Evolutionary conservation across 208 protist species (phyloP), one percentile per base, ranked within the genome.

Genomic region (Acanthamoeba royreba): DNA sequence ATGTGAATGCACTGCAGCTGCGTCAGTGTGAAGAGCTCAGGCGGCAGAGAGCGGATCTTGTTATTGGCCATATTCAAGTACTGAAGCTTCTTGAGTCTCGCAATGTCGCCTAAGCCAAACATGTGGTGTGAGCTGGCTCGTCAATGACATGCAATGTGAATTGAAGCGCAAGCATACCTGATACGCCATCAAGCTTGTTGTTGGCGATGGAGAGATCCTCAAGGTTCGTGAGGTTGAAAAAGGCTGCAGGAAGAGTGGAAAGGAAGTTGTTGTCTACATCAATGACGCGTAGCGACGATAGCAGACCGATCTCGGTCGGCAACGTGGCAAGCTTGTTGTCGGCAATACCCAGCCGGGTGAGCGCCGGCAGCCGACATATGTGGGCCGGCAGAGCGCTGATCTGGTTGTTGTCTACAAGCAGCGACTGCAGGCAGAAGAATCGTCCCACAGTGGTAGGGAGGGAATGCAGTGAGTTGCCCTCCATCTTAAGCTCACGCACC

Each of bases 211-310:
- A 90, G 83, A 90, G 83, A 43, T 66, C 83, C 25, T 90, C 83
- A 4, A 90, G 83, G 38, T 55, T 63, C 19, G 38, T 28, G 47
- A 90, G 47, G 28, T 90, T 45, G 53, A 69, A 35, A 33, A 91
- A 69, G 52, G 43, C 19, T 13, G 77, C 33, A 0, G 77, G 77
- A 13, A 87, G 49, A 35, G 35, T 31, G 3, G 77, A 69, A n/a
- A 69, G 85, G 55, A 58, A 91, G 85, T 69, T 69, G 85, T 91
- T 46, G 46, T 91, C 52, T 19, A 91, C 25, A 38, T 91, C 69
- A 28, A 91, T 17, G 4, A 46, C 35, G 28, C 35, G 49, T 0
- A 91, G 85, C 31, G 40, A 53, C 31, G 55, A 11, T 2, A 91
- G 49, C 8, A 42, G 47, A 8, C 85, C 85, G 49, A 91, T 91